Evolutionary conservation across 352 stramenopile species (phyloP).

Genomic region (Globisporangium lucens): DNA sequence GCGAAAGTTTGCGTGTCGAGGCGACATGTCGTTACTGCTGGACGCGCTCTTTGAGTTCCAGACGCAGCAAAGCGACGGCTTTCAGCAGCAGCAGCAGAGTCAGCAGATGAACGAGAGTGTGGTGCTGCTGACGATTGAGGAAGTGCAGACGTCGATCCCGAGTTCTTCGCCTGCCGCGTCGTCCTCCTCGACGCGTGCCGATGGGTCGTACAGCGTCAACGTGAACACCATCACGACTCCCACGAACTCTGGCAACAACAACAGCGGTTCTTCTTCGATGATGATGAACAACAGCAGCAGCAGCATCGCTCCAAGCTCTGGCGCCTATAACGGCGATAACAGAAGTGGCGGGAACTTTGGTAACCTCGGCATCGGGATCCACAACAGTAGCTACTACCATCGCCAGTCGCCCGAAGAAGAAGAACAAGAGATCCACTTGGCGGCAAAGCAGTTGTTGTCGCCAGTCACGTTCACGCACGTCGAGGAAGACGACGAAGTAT

Average conservation of each 20-base stretch:
- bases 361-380: conserved; percentile 3
- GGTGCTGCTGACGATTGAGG: conserved; percentile 16
- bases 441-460: conserved; percentile 19
- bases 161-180: conserved; percentile 7
- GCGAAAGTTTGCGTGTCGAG: conserved; percentile 32
- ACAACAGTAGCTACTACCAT: conserved; percentile 8
- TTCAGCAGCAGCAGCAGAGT: background rate
- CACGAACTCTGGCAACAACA: background rate
- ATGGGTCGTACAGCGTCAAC: conserved; percentile 2
- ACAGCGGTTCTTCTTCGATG: background rate
- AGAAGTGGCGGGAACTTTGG: background rate
- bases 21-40: conserved; percentile 27
- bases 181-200: conserved; percentile 4
- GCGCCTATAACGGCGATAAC: background rate
- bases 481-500: conserved; percentile 11
- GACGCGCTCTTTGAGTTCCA: conserved; percentile 21
- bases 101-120: conserved; percentile 2
- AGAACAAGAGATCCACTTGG: conserved; percentile 22
- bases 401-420: conserved; percentile 14
- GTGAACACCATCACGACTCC: background rate
- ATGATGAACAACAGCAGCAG: conserved; percentile 6
- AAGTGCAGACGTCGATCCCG: conserved; percentile 10
- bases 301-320: background rate
- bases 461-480: conserved; percentile 18
- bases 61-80: conserved; percentile 13